A percentile compares a stretch with the other conserved stretches of the same genome.
Conservation (phyloP, 257 asterid genomes). For the Cordia subcordata region DNA sequence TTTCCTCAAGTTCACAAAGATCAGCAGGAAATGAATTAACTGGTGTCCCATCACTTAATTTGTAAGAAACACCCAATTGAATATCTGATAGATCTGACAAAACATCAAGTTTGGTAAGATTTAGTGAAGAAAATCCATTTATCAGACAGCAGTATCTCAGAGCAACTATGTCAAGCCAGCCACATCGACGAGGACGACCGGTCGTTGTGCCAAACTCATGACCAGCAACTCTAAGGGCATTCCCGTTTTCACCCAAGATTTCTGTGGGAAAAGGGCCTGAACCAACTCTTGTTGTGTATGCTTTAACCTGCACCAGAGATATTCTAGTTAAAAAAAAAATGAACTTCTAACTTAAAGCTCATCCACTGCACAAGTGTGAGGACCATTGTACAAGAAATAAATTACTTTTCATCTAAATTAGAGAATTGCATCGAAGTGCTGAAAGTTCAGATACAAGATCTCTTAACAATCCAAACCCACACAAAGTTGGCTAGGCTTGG, state of each 20-base stretch:
- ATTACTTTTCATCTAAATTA: not conserved
- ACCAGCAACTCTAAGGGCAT: constrained; percentile 78
- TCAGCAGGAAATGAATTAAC: constrained; percentile 76
- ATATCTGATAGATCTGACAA: constrained; percentile 76
- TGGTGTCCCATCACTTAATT: constrained; percentile 50
- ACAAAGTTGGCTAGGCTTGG: too few relatives aligned
- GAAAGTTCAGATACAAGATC: too few relatives aligned
- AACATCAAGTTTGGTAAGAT: constrained; percentile 94
- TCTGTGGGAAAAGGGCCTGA: constrained; percentile 99
- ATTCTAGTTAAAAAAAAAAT: not conserved
- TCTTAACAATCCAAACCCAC: too few relatives aligned
- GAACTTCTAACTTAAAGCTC: not conserved
- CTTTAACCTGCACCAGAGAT: constrained; percentile 67
- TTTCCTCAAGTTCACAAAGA: constrained; percentile 63
- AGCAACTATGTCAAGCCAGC: constrained; percentile 97
- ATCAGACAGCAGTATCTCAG: constrained; percentile 74
- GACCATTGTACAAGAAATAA: not conserved
- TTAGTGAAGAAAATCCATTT: constrained; percentile 88
- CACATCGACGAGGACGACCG: constrained; percentile 98
- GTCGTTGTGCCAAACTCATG: constrained; percentile 99
- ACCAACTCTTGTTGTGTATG: constrained; percentile 95
- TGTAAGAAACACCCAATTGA: constrained; percentile 74
- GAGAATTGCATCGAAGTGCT: too few relatives aligned
- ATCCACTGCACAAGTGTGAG: not conserved
- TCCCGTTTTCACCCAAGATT: constrained; percentile 74